Conservation (phyloP, 139 green algal species). For the Tetraselmis striata region DNA sequence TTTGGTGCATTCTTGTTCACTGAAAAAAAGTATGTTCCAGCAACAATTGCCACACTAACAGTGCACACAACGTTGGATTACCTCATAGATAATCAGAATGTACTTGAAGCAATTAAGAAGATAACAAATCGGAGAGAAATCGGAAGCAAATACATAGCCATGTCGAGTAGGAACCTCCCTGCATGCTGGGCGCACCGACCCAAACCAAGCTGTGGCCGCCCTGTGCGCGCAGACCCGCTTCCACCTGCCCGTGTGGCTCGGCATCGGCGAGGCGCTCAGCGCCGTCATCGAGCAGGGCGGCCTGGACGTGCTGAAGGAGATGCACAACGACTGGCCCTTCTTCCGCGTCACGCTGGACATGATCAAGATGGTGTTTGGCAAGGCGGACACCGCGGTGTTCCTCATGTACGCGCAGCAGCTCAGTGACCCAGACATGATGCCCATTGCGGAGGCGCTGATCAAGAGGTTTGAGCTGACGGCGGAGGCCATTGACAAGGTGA, state of each 20-base stretch:
- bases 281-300: conserved; percentile 1
- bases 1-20: too few relatives aligned
- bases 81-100: too few relatives aligned
- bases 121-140: too few relatives aligned
- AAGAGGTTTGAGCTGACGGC: neutral
- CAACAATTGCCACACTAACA: too few relatives aligned
- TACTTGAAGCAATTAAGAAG: too few relatives aligned
- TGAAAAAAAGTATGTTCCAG: too few relatives aligned
- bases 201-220: too few relatives aligned
- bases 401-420: conserved; percentile 4
- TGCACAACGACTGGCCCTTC: conserved; percentile 19
- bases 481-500: neutral
- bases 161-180: too few relatives aligned
- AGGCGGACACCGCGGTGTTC: conserved; percentile 3
- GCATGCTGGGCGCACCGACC: too few relatives aligned
- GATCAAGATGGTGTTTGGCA: conserved; percentile 16
- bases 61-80: too few relatives aligned
- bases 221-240: too few relatives aligned
- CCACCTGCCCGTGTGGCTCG: conserved; percentile 14
- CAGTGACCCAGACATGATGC: neutral
- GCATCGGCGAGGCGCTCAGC: conserved; percentile 3
- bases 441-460: neutral
- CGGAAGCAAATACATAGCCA: too few relatives aligned
- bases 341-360: conserved; percentile 17
- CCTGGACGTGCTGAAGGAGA: conserved; percentile 12